Conservation (phyloP, 2,329 filamentous ascomycete species). For the Paracoccidioides brasiliensis region DNA sequence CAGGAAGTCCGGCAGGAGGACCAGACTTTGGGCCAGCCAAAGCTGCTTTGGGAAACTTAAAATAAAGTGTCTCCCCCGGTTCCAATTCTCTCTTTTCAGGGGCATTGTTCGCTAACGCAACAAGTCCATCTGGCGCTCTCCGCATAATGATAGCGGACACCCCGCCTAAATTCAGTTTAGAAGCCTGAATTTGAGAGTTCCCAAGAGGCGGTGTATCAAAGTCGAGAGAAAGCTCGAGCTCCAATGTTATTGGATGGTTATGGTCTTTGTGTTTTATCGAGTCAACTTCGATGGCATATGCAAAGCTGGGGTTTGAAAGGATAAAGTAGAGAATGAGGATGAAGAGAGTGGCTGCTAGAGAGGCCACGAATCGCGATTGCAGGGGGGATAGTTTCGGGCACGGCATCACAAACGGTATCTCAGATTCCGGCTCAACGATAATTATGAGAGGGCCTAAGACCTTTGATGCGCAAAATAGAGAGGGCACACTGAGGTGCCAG, state of each 20-base stretch:
- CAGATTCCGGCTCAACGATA: constrained; percentile 11
- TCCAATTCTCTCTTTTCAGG: constrained; percentile 47
- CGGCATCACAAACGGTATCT: constrained; percentile 23
- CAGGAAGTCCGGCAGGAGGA: constrained; percentile 14
- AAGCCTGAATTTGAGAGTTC: constrained; percentile 6
- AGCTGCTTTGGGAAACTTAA: constrained; percentile 47
- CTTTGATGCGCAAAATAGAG: background rate
- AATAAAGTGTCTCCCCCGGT: constrained; percentile 50
- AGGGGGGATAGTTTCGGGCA: constrained; percentile 47
- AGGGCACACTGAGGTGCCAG: background rate
- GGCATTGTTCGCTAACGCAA: constrained; percentile 51
- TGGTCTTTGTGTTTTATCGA: constrained; percentile 33
- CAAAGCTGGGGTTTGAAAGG: constrained; percentile 45
- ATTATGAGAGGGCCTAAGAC: background rate
- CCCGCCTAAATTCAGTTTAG: constrained; percentile 21
- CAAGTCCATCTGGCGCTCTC: constrained; percentile 38
- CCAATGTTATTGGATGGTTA: constrained; percentile 35
- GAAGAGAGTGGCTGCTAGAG: constrained; percentile 47
- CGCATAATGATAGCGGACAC: constrained; percentile 38
- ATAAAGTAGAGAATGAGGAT: constrained; percentile 49
- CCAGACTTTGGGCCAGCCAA: constrained; percentile 36
- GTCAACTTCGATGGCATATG: constrained; percentile 47
- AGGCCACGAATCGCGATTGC: constrained; percentile 60
- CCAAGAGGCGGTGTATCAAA: background rate
- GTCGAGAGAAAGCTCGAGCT: constrained; percentile 9